Percentiles rank a stretch among this genome's conserved stretches.
phyloP scores from a whole-genome alignment of 768 basidiomycete species.

The Rhizopogon vulgaris region DNA sequence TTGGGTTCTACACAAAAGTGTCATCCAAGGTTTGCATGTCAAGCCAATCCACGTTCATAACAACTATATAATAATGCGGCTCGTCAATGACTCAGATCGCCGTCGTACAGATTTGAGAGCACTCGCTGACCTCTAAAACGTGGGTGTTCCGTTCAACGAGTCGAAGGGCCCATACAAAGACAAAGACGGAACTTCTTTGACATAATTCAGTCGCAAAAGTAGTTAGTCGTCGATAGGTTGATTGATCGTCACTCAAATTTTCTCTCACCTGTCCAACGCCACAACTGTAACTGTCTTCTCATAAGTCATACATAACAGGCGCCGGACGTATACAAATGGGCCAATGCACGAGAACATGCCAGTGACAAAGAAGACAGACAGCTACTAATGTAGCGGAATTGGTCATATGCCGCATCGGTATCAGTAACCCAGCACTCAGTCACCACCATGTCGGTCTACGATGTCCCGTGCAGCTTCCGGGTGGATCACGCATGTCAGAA shows the following conservation, averaged over 20 bases:
- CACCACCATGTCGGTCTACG: background rate
- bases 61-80: background rate
- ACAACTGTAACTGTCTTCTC: constrained; percentile 9
- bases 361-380: constrained; percentile 1
- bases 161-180: background rate
- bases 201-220: constrained; percentile 18
- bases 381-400: background rate
- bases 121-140: constrained; percentile 3
- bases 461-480: constrained; percentile 7
- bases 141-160: background rate
- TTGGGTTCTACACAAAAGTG: background rate
- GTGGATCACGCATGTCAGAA: constrained; percentile 2
- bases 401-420: background rate
- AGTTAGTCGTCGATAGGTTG: constrained; percentile 18
- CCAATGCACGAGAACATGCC: background rate
- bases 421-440: background rate
- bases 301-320: background rate
- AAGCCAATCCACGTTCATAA: background rate
- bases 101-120: background rate
- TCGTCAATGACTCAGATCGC: constrained; percentile 6
- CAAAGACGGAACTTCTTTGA: constrained; percentile 11
- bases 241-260: constrained; percentile 17
- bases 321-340: background rate
- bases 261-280: constrained; percentile 30
- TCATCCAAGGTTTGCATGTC: background rate